Evolutionary conservation across 2,329 filamentous ascomycete species (phyloP), one percentile per base, ranked within the genome.

Genomic region (Xylariomycetidae sp.): DNA sequence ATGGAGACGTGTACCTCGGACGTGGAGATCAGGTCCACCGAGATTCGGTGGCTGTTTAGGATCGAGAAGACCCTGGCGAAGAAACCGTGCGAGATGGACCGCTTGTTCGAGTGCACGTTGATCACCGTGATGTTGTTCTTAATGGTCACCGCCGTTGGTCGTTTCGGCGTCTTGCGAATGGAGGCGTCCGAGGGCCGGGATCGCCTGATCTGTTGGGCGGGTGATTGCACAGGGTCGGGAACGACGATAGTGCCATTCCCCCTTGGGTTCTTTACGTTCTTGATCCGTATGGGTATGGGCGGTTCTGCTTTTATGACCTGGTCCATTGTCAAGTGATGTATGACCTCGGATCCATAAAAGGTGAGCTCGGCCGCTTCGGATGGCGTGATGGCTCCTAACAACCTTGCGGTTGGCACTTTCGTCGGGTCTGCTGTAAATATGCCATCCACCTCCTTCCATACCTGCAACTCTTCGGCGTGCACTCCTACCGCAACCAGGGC

Each of bases 401-500:
- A 71, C 29, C 84, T 75, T n/a, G 92, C 94, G 1, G 90, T 97
- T 3, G 90, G 89, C 25, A 94, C 87, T 61, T 92, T 94, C 49
- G 84, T 78, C 3, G 87, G 87, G 54, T 94, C 87, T 16, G 72
- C 72, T 5, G 70, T 82, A 62, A 95, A 92, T 56, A 97, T 94
- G 38, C 88, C 89, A 59, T 98, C 92, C 6, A 98, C 92, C 59
- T 98, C 92, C 67, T 98, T 98, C 92, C 92, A 97, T 44, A 98
- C 85, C 61, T 98, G 92, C 33, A 98, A 73, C 61, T 98, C 92
- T 34, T 82, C 69, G 1, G 92, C 92, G 49, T 78, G 71, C n/a
- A 94, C 68, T 4, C 88, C 90, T 8, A 98, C 90, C 2, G 92
- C 88, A 32, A 89, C 82, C 12, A 98, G 70, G 5, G 92, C 89